Percentiles rank a stretch among this genome's conserved stretches.
These are phyloP conservation scores for Diaporthe velutina DNA, from an alignment of 2,329 filamentous ascomycete species.

Conservation along the genomic window DNA sequence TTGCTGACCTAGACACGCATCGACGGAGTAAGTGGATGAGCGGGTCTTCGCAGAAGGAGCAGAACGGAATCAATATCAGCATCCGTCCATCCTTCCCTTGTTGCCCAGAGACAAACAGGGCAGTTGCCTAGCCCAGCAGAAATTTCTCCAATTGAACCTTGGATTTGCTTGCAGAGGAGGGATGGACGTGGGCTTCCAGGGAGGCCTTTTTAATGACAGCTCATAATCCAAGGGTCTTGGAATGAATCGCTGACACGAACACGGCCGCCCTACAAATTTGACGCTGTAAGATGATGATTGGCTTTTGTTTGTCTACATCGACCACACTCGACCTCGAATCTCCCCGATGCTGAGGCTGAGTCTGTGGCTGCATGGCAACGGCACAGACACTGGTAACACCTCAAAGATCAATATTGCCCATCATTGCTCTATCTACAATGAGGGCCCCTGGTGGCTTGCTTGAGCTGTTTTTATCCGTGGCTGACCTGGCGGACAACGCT, in stretches of 20 bases:
- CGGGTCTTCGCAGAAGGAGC: background rate
- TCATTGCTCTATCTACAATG: background rate
- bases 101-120: background rate
- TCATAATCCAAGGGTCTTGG: background rate
- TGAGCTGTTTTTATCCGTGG: background rate
- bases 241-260: background rate
- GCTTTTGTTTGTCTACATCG: slow-evolving; percentile 3
- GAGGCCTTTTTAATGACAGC: background rate
- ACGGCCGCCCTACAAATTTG: background rate
- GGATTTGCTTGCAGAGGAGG: background rate
- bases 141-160: background rate
- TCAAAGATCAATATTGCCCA: slow-evolving; percentile 7
- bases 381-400: slow-evolving; percentile 8
- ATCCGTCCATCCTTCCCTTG: slow-evolving; percentile 14
- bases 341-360: slow-evolving; percentile 5
- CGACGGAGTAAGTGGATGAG: background rate
- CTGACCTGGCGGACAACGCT: background rate
- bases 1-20: background rate
- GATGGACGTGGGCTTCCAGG: background rate
- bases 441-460: background rate
- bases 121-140: background rate
- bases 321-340: slow-evolving; percentile 1
- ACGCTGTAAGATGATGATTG: background rate
- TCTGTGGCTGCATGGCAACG: background rate
- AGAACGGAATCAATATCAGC: background rate